Evolutionary conservation across 345 rosid species (phyloP).

Genomic region (Arabidopsis arenosa): DNA sequence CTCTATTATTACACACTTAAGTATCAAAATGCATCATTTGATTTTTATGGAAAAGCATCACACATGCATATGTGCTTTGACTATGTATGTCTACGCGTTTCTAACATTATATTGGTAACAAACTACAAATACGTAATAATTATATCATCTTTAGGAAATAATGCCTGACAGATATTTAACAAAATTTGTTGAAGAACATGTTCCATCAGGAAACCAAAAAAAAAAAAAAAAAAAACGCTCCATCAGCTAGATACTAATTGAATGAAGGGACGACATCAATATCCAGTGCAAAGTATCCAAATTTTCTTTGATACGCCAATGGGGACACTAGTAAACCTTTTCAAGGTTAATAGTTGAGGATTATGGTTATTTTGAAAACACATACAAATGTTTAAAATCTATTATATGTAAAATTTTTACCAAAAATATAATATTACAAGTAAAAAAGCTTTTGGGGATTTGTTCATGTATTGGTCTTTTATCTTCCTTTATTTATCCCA

Average conservation of each 20-base stretch:
- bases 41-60: background rate
- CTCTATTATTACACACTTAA: constrained; percentile 12
- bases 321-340: too few relatives aligned
- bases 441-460: too few relatives aligned
- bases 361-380: too few relatives aligned
- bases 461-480: too few relatives aligned
- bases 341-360: too few relatives aligned
- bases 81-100: background rate
- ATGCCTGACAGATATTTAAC: too few relatives aligned
- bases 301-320: too few relatives aligned
- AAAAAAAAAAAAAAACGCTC: background rate
- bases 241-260: background rate
- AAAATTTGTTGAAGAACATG: background rate
- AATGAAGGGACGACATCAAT: background rate
- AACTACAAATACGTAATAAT: constrained; percentile 1
- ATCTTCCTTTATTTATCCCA: too few relatives aligned
- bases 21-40: background rate
- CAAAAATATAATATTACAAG: too few relatives aligned
- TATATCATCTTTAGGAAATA: background rate
- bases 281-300: too few relatives aligned
- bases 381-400: too few relatives aligned
- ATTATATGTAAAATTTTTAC: too few relatives aligned
- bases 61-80: constrained; percentile 1
- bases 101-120: background rate
- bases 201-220: background rate